Conservation (phyloP, 2,329 filamentous ascomycete species). For the Leptographium galeiforme region DNA sequence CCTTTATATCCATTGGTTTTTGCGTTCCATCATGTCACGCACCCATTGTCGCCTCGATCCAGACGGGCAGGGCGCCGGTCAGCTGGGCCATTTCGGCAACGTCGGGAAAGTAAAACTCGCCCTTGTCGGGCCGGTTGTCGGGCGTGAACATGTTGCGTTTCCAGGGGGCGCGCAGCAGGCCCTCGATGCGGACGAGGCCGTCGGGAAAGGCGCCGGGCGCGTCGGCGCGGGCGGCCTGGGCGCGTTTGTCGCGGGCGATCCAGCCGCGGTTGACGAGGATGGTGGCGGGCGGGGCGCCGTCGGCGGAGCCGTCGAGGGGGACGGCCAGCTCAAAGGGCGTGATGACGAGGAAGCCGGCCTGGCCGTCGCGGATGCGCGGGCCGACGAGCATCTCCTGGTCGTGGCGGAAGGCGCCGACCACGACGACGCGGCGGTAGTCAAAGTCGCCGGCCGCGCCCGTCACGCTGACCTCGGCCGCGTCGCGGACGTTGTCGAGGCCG, state of each 20-base stretch:
- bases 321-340: conserved; percentile 60
- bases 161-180: conserved; percentile 75
- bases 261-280: conserved; percentile 85
- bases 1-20: not conserved
- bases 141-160: conserved; percentile 98
- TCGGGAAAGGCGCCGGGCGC: conserved; percentile 51
- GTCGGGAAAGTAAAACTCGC: conserved; percentile 91
- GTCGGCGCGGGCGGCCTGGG: conserved; percentile 48
- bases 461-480: not conserved
- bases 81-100: conserved; percentile 79
- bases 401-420: conserved; percentile 62
- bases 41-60: conserved; percentile 96
- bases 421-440: conserved; percentile 75
- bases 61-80: conserved; percentile 74
- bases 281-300: conserved; percentile 21
- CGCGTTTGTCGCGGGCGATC: conserved; percentile 65
- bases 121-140: conserved; percentile 67
- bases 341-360: conserved; percentile 82
- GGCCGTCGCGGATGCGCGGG: conserved; percentile 74
- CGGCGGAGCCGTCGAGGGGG: conserved; percentile 14
- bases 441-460: conserved; percentile 43
- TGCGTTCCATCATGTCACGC: conserved; percentile 15
- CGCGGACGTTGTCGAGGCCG: conserved; percentile 60
- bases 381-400: conserved; percentile 95
- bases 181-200: conserved; percentile 67